Conservation (phyloP, 495 filamentous ascomycete genomes). For the Lichina pygmaea region DNA sequence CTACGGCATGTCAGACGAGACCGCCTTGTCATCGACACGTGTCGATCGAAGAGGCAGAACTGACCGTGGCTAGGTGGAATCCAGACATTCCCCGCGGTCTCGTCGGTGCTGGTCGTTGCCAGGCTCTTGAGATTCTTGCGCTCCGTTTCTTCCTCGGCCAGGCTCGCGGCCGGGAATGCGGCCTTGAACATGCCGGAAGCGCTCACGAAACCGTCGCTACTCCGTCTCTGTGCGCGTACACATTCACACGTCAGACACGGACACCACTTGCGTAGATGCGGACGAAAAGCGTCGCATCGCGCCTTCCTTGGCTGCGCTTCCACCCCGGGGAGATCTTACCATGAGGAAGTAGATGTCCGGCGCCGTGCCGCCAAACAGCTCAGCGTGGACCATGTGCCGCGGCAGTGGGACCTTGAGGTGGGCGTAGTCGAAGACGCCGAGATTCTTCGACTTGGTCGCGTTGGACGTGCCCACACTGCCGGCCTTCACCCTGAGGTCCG, state of each 20-base stretch:
- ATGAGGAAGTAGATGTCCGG: constrained; percentile 92
- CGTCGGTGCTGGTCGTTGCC: constrained; percentile 52
- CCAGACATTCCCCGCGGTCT: constrained; percentile 94
- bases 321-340: constrained; percentile 20
- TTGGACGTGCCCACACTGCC: constrained; percentile 33
- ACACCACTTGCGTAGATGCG: not conserved
- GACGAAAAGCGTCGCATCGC: not conserved
- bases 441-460: constrained; percentile 37
- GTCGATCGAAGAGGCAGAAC: constrained; percentile 7
- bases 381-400: constrained; percentile 57
- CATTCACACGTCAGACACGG: not conserved
- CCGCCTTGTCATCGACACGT: not conserved
- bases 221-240: constrained; percentile 34
- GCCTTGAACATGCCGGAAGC: constrained; percentile 99
- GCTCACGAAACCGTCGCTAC: constrained; percentile 78
- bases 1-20: constrained; percentile 14
- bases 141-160: constrained; percentile 63
- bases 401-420: constrained; percentile 80
- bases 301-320: not conserved
- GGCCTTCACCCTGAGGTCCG: constrained; percentile 59
- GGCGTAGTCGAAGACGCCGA: constrained; percentile 82
- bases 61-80: constrained; percentile 59
- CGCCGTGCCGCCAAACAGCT: constrained; percentile 42
- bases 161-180: constrained; percentile 76
- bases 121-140: constrained; percentile 62